These are phyloP conservation scores for Berberis thunbergii DNA, from an alignment of 164 flowering plant species.

Conservation along the genomic window DNA sequence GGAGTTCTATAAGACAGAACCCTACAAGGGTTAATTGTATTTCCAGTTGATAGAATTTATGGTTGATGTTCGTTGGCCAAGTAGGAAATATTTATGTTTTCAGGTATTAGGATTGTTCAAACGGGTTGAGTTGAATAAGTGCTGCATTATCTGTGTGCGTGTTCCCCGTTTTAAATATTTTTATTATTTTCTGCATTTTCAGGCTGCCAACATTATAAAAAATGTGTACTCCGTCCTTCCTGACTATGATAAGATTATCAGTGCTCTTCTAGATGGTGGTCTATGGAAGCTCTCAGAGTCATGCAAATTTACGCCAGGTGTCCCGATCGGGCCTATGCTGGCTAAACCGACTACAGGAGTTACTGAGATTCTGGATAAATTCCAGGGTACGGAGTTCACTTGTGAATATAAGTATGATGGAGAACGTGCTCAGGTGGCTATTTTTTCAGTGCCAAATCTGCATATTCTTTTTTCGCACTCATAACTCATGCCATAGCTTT, in stretches of 20 bases:
- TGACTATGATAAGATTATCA: constrained; percentile 69
- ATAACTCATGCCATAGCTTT: constrained; percentile 8
- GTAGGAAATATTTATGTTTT: not conserved
- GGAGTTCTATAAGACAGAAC: too few species aligned
- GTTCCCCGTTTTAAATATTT: not conserved
- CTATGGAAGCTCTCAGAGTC: constrained; percentile 70
- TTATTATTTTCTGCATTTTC: constrained; percentile 14
- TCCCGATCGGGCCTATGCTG: constrained; percentile 95
- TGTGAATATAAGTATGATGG: constrained; percentile 99
- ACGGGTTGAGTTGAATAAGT: not conserved
- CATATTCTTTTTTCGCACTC: not conserved
- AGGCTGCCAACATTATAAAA: constrained; percentile 88
- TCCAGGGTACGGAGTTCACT: constrained; percentile 78
- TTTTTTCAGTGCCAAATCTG: constrained; percentile 1
- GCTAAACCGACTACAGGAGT: constrained; percentile 98
- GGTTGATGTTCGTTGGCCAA: not conserved
- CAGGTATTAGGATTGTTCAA: not conserved
- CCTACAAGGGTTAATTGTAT: not conserved
- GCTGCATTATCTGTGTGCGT: not conserved
- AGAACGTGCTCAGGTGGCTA: constrained; percentile 90
- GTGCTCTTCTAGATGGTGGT: constrained; percentile 75
- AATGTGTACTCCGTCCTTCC: constrained; percentile 91
- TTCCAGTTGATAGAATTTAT: not conserved
- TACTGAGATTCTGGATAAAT: constrained; percentile 79
- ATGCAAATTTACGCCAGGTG: constrained; percentile 75